phyloP scores from a whole-genome alignment of 2,329 filamentous ascomycete species.

The Aspergillus costaricaensis region DNA sequence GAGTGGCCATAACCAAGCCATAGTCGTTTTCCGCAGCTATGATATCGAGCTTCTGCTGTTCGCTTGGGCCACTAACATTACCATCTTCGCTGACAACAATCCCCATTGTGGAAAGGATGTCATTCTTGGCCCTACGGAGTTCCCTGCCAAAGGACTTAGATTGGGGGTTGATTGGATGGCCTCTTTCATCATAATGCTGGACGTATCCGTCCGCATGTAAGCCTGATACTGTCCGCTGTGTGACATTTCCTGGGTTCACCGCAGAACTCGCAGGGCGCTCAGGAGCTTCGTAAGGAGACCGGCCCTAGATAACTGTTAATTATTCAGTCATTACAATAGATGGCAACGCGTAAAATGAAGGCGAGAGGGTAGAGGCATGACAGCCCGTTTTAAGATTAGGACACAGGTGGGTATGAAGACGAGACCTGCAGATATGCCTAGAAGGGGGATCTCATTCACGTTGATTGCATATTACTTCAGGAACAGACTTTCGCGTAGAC shows the following conservation, averaged over 20 bases:
- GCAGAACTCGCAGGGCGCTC: conserved; percentile 29
- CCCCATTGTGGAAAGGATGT: conserved; percentile 52
- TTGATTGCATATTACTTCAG: neutral
- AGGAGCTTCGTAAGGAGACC: conserved; percentile 49
- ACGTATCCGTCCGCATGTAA: conserved; percentile 46
- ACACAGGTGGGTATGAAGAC: neutral
- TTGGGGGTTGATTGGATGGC: conserved; percentile 49
- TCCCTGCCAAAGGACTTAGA: conserved; percentile 43
- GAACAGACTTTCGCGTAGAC: neutral
- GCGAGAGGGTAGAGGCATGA: neutral
- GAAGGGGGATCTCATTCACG: neutral
- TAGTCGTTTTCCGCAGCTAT: conserved; percentile 47
- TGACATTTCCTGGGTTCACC: conserved; percentile 23
- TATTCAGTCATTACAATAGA: neutral
- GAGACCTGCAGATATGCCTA: neutral
- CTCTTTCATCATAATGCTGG: conserved; percentile 51
- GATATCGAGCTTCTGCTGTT: conserved; percentile 41
- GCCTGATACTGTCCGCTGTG: conserved; percentile 25
- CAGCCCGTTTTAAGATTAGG: neutral
- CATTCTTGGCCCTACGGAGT: conserved; percentile 52
- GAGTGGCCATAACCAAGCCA: conserved; percentile 43
- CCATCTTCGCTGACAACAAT: conserved; percentile 49
- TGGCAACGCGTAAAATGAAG: neutral
- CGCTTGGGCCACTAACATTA: conserved; percentile 36
- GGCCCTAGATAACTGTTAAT: conserved; percentile 40